Conservation (phyloP, 352 stramenopile genomes). For the Phytopythium delawarense region DNA sequence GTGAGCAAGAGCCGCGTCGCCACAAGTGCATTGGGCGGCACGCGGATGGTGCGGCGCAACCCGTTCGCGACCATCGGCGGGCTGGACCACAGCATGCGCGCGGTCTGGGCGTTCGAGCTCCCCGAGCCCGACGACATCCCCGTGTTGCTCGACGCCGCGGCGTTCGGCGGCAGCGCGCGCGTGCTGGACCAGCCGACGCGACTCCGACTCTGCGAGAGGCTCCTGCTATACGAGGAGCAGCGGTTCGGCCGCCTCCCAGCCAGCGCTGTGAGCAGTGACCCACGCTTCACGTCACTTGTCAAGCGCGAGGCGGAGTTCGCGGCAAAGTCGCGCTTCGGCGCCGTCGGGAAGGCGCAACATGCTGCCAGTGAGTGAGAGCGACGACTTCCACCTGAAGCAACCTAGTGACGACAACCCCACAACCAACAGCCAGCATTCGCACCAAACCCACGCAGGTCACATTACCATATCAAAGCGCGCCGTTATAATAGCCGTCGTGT, state of each 20-base stretch:
- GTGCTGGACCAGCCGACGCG: conserved; percentile 36
- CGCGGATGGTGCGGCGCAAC: conserved; percentile 52
- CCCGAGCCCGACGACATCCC: conserved; percentile 48
- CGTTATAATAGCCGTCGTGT: conserved; percentile 2
- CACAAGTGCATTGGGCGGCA: conserved; percentile 46
- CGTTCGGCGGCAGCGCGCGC: conserved; percentile 28
- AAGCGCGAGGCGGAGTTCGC: conserved; percentile 58
- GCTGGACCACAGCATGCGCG: conserved; percentile 56
- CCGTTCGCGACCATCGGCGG: conserved; percentile 70
- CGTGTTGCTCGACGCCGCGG: conserved; percentile 50
- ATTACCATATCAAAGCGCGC: neutral
- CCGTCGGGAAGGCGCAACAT: conserved; percentile 9
- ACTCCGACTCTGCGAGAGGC: conserved; percentile 51
- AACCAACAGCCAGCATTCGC: neutral
- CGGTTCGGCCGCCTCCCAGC: conserved; percentile 37
- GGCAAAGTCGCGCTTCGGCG: conserved; percentile 44
- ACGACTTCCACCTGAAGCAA: neutral
- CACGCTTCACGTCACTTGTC: conserved; percentile 48
- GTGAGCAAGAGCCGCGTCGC: conserved; percentile 61
- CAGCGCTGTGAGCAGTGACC: conserved; percentile 27
- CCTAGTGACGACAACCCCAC: neutral
- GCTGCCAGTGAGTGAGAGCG: neutral
- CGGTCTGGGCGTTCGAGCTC: conserved; percentile 50
- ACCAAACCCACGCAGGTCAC: neutral
- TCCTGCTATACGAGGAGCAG: conserved; percentile 54